Base-by-base conservation (phyloP, 2,329 filamentous ascomycete genomes). In the Microsporum audouinii region DNA sequence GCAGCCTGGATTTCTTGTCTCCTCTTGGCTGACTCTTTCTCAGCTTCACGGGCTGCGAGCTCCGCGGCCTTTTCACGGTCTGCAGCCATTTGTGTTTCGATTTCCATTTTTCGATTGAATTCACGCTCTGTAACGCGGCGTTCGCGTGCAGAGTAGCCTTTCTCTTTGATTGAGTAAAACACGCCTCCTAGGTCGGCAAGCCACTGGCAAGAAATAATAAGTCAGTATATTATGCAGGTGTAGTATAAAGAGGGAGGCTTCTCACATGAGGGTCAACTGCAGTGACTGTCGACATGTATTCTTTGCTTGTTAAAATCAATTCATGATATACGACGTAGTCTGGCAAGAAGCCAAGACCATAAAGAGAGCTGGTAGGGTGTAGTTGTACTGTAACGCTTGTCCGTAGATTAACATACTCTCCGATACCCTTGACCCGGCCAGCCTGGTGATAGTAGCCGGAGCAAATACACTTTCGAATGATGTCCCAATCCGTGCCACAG, bases 241-340 rank as follows among this genome's bases (percentile, higher is more conserved):
- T 56, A 36, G 2, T 33, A 23, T 23, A 31, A 39, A 39, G 10
- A 38, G 5, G 38, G 34, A 57, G 4, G 33, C 17, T 23, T 29
- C 75, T 73, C 74, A 77, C 75, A 71, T 95, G 90, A 59, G 94
- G 92, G 72, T 99, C 94, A 1, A 99, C 94, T 0, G 90, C 85
- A 3, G 94, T 99, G 7, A 99, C 94, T 3, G 90, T 96, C 2
- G 89, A 95, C 85, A 99, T 96, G 78, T 97, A 99, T 72, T 97
- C 94, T 72, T 96, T 96, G 61, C 87, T 89, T 0, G 94, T 99
- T 63, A 99, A 84, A 68, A 99, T 96, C 62, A 99, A 83, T 75
- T 99, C 94, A 78, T 99, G 94, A 75, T 99, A 99, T 47, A 99
- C 86, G 59, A 99, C 90, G 70, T 97, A 97, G 71, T 99, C 94